Conservation (phyloP, 1,139 yeast genomes). For the Geotrichum reessii region DNA sequence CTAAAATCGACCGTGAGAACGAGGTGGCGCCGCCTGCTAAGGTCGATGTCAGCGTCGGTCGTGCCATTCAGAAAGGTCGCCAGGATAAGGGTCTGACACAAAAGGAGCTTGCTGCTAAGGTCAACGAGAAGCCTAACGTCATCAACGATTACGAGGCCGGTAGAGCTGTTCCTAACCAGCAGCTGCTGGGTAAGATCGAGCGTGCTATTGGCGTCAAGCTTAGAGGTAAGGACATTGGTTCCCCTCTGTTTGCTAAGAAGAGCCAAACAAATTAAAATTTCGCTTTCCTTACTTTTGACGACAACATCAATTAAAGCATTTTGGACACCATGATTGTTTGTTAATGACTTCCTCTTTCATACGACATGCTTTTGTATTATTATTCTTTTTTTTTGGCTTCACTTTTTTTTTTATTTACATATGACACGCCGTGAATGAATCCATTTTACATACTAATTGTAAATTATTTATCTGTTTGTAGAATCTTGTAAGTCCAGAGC, state of each 20-base stretch:
- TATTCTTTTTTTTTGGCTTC: neutral
- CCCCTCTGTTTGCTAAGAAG: conserved; percentile 76
- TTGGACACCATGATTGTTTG: neutral
- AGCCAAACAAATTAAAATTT: conserved; percentile 30
- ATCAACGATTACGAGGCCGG: conserved; percentile 97
- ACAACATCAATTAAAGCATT: neutral
- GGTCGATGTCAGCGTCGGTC: conserved; percentile 77
- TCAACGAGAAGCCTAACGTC: conserved; percentile 92
- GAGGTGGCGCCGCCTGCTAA: conserved; percentile 93
- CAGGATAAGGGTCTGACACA: conserved; percentile 86
- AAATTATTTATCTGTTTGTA: neutral
- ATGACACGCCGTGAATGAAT: conserved; percentile 8
- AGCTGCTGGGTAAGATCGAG: conserved; percentile 84
- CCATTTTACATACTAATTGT: neutral
- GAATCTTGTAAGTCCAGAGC: neutral
- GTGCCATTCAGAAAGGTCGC: conserved; percentile 79
- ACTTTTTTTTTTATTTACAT: neutral
- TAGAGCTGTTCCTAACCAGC: conserved; percentile 95
- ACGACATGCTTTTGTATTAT: neutral
- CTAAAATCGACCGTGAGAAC: conserved; percentile 88
- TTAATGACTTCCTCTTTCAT: conserved; percentile 1
- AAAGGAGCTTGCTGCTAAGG: conserved; percentile 90
- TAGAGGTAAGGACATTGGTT: conserved; percentile 93
- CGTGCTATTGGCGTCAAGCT: conserved; percentile 90
- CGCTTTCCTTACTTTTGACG: neutral